Evolutionary conservation across 768 basidiomycete species (phyloP).

Genomic region (Scleroderma bovista): DNA sequence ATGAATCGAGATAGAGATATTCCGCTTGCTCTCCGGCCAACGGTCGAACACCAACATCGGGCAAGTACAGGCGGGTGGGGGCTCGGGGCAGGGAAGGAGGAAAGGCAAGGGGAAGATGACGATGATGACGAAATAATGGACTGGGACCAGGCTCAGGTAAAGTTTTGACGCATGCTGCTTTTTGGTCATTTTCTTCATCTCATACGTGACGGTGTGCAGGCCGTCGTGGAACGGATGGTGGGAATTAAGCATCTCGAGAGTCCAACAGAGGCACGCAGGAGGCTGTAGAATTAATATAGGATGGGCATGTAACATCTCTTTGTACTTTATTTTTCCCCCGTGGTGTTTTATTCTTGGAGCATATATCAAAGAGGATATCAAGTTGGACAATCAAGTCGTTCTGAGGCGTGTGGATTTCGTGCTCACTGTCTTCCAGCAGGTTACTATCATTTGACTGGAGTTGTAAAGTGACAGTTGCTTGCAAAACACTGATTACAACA

Average conservation of each 20-base stretch:
- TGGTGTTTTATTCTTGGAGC: no score
- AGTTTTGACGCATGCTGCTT: neutral
- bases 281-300: no score
- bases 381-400: no score
- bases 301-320: no score
- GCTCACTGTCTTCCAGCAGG: no score
- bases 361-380: no score
- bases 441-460: no score
- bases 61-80: constrained; percentile 73
- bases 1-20: constrained; percentile 24
- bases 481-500: no score
- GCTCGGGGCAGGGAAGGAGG: constrained; percentile 55
- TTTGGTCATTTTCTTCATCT: neutral
- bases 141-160: constrained; percentile 68
- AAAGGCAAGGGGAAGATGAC: constrained; percentile 49
- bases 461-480: no score
- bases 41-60: constrained; percentile 33
- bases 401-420: no score
- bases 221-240: constrained; percentile 54
- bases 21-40: constrained; percentile 37
- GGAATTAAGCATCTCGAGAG: constrained; percentile 37
- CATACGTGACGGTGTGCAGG: constrained; percentile 29
- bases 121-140: constrained; percentile 61
- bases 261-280: constrained; percentile 21
- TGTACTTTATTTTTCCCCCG: no score